Conservation (phyloP, 2,329 filamentous ascomycete genomes). For the Ceratocystis alfenasii region DNA sequence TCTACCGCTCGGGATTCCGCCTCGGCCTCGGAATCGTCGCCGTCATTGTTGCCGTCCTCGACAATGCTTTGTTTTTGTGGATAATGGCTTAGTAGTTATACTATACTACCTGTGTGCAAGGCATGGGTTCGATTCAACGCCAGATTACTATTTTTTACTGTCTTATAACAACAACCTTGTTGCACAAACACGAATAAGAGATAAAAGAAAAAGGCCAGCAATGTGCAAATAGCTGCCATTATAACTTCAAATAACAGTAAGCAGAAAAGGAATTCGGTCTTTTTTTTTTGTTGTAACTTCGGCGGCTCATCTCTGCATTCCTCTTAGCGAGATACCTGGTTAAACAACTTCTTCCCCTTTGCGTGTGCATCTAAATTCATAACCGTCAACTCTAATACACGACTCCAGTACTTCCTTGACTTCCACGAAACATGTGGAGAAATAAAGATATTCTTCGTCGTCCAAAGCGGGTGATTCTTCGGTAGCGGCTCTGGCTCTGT, state of each 20-base stretch:
- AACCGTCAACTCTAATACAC: constrained; percentile 35
- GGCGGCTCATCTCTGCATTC: constrained; percentile 24
- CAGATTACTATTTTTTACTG: too few relatives aligned
- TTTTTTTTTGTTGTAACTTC: too few relatives aligned
- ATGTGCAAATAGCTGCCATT: neutral
- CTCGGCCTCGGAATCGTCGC: neutral
- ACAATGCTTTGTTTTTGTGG: neutral
- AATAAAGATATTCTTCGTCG: constrained; percentile 54
- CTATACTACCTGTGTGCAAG: too few relatives aligned
- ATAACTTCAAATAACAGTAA: neutral
- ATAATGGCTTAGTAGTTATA: neutral
- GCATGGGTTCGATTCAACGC: too few relatives aligned
- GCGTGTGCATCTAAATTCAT: constrained; percentile 33
- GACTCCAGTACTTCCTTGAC: constrained; percentile 32
- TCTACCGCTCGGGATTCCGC: neutral
- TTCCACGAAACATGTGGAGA: constrained; percentile 39
- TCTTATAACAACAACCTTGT: neutral
- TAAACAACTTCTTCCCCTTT: constrained; percentile 32
- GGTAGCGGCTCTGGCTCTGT: constrained; percentile 70
- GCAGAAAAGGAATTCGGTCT: rapidly evolving
- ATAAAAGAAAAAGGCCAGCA: too few relatives aligned
- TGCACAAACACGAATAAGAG: neutral
- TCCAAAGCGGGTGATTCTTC: constrained; percentile 56
- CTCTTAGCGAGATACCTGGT: constrained; percentile 32
- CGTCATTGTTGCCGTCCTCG: neutral